phyloP scores from a whole-genome alignment of 2,329 filamentous ascomycete species.

The Penicillium expansum region DNA sequence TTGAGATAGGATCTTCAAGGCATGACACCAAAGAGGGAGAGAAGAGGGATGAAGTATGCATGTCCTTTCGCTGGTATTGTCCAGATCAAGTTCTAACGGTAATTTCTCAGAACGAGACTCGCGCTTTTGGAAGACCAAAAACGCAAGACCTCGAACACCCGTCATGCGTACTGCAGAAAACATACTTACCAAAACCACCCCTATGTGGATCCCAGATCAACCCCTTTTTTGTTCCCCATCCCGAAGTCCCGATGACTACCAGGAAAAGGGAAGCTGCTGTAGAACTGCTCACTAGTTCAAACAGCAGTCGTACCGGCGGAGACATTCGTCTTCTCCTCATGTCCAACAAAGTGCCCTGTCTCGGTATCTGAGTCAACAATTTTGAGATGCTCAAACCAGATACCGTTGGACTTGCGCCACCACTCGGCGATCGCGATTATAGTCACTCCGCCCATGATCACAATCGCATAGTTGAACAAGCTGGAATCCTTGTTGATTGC shows the following conservation, averaged over 20 bases:
- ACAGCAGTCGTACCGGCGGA: not conserved
- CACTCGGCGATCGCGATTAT: constrained; percentile 21
- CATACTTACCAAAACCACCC: constrained; percentile 15
- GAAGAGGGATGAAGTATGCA: constrained; percentile 20
- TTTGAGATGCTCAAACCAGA: constrained; percentile 24
- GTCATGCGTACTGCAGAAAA: constrained; percentile 21
- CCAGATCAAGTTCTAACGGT: constrained; percentile 93
- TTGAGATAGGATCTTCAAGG: not conserved
- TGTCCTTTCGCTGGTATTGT: constrained; percentile 97
- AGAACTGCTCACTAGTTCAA: not conserved
- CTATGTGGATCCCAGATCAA: not conserved
- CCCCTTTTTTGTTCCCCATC: not conserved
- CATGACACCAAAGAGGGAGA: constrained; percentile 9
- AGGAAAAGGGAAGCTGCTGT: not conserved
- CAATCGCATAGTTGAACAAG: constrained; percentile 38
- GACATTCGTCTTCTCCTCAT: not conserved
- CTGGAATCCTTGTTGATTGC: constrained; percentile 21
- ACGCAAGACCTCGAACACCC: constrained; percentile 24
- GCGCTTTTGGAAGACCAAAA: constrained; percentile 10
- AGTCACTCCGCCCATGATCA: constrained; percentile 46
- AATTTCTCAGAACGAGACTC: constrained; percentile 62
- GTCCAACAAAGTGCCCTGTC: constrained; percentile 3
- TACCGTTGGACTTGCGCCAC: constrained; percentile 23
- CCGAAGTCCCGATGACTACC: not conserved
- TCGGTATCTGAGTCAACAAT: constrained; percentile 11